Conservation (phyloP, 139 green algal species). For the Auxenochlorella protothecoides region DNA sequence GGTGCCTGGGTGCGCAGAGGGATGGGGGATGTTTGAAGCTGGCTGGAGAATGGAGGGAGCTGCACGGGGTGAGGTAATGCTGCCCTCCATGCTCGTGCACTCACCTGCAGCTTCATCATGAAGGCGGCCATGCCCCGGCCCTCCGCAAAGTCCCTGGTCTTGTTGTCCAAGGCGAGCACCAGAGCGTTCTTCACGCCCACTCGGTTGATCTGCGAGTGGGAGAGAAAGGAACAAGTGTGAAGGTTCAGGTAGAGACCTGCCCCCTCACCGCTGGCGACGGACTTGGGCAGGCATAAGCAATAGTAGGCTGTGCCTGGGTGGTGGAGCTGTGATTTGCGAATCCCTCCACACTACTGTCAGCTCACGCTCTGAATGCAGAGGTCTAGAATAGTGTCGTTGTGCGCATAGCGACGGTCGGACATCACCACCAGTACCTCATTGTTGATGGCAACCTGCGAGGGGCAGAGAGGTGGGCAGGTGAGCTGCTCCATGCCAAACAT, state of each 20-base stretch:
- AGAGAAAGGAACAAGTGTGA: no score
- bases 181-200: constrained; percentile 58
- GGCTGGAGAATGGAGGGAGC: no score
- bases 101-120: constrained; percentile 25
- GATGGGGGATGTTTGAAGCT: no score
- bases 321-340: no score
- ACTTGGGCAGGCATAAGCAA: no score
- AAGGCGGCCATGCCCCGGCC: constrained; percentile 21
- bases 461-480: neutral
- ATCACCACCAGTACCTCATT: constrained; percentile 48
- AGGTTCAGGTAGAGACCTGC: neutral
- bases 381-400: constrained; percentile 44
- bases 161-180: constrained; percentile 62
- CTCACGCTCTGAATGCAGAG: constrained; percentile 42
- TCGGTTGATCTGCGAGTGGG: constrained; percentile 9
- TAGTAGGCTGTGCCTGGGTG: no score
- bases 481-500: neutral
- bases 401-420: constrained; percentile 33
- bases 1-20: neutral
- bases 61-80: no score
- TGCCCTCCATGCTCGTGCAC: neutral
- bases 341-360: neutral
- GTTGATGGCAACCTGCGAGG: constrained; percentile 32
- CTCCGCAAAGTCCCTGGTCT: constrained; percentile 33
- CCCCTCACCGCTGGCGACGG: neutral